phyloP scores from a whole-genome alignment of 257 asterid genomes.

The Solanum bukasovii region DNA sequence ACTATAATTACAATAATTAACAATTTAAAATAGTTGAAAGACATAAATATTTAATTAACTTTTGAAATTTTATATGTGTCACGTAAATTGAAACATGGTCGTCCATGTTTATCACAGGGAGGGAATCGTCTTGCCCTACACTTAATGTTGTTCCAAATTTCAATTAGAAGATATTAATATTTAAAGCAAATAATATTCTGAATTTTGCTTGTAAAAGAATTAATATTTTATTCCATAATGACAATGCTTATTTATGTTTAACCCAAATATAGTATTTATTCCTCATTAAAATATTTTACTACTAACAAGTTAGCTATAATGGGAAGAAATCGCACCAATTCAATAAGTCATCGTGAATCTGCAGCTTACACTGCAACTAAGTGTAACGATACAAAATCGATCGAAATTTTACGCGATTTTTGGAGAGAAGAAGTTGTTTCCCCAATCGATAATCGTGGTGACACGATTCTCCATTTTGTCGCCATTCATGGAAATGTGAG shows the following conservation, averaged over 20 bases:
- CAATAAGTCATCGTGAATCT: not conserved
- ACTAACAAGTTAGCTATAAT: not conserved
- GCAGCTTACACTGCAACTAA: not conserved
- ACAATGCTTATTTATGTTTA: not conserved
- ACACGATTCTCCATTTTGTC: not conserved
- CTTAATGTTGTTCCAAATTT: no score
- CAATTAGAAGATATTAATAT: not conserved
- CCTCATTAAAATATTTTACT: not conserved
- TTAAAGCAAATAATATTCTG: not conserved
- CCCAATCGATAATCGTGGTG: not conserved
- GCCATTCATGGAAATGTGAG: not conserved
- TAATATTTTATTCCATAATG: not conserved
- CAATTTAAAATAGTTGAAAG: no score
- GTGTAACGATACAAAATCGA: not conserved
- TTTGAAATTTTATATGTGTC: no score
- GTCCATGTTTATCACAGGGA: no score
- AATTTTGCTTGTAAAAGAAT: not conserved
- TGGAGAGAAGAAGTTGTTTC: not conserved
- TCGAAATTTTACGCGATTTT: not conserved
- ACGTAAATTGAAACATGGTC: no score
- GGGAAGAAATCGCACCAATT: not conserved
- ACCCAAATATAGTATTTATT: not conserved
- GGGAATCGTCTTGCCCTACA: no score
- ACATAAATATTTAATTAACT: no score
- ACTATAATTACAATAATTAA: no score